phyloP scores from a whole-genome alignment of 495 filamentous ascomycete species.

The Talaromyces trachyspermus region DNA sequence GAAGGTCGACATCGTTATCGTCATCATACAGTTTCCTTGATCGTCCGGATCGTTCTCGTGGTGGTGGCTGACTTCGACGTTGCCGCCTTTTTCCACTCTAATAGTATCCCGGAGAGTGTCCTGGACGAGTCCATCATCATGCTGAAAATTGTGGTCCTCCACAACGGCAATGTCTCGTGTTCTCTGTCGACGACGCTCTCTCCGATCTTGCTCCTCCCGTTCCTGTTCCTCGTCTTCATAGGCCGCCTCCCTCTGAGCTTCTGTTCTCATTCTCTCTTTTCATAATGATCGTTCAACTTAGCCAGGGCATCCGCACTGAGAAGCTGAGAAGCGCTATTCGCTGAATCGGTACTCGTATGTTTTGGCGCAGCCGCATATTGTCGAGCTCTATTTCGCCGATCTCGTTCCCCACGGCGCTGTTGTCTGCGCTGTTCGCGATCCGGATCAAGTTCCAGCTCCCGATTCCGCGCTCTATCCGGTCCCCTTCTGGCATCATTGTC shows the following conservation, averaged over 20 bases:
- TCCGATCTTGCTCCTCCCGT: constrained; percentile 27
- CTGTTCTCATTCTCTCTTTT: constrained; percentile 17
- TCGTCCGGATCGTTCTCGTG: neutral
- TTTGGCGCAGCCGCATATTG: constrained; percentile 21
- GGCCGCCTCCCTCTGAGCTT: constrained; percentile 16
- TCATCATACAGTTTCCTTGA: constrained; percentile 8
- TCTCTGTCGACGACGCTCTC: constrained; percentile 20
- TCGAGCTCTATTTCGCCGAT: constrained; percentile 7
- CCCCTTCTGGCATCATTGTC: constrained; percentile 1
- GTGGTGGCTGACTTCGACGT: constrained; percentile 4
- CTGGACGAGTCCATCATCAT: too few relatives aligned
- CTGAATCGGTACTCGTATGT: constrained; percentile 34
- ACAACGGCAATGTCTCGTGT: constrained; percentile 20
- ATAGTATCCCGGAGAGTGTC: too few relatives aligned
- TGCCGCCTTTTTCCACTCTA: constrained; percentile 13
- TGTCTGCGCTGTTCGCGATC: constrained; percentile 14
- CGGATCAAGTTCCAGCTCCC: constrained; percentile 10
- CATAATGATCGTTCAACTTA: constrained; percentile 51
- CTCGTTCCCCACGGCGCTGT: constrained; percentile 11
- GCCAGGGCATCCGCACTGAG: constrained; percentile 51
- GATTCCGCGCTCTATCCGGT: constrained; percentile 6
- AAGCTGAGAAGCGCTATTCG: constrained; percentile 31
- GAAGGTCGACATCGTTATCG: constrained; percentile 12
- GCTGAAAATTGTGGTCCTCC: constrained; percentile 7
- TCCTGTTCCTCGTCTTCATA: constrained; percentile 25